Percentiles rank a stretch among this genome's conserved stretches.
phyloP scores from a whole-genome alignment of 1,139 yeast species.

The Yamadazyma triangularis region DNA sequence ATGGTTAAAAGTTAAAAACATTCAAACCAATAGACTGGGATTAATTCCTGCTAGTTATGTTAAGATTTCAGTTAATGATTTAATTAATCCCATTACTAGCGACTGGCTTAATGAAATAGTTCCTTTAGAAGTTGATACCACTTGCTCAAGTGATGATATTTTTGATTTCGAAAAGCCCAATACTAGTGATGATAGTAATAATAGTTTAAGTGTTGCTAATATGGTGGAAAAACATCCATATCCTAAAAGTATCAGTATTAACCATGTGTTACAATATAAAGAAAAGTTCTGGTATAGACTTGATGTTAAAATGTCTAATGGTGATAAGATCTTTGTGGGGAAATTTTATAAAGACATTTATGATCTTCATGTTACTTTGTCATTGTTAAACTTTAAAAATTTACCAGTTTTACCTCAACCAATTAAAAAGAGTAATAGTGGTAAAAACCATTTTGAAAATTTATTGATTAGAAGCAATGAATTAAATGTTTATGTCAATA shows the following conservation, averaged over 20 bases:
- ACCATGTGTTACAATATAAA: constrained; percentile 30
- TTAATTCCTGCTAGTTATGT: constrained; percentile 41
- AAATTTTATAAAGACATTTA: constrained; percentile 44
- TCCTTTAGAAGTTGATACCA: constrained; percentile 1
- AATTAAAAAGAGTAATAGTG: constrained; percentile 14
- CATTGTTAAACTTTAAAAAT: constrained; percentile 11
- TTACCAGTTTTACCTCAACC: constrained; percentile 41
- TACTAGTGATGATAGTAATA: neutral
- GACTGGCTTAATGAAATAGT: constrained; percentile 29
- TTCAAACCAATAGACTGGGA: constrained; percentile 31
- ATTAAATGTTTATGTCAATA: constrained; percentile 30
- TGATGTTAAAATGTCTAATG: constrained; percentile 31
- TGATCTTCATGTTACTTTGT: constrained; percentile 28
- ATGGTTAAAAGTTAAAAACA: constrained; percentile 39
- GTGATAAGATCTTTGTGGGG: constrained; percentile 25
- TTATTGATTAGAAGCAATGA: constrained; percentile 27
- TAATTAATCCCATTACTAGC: constrained; percentile 33
- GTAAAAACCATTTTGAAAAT: constrained; percentile 16
- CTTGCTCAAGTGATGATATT: constrained; percentile 7
- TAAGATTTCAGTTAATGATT: constrained; percentile 40
- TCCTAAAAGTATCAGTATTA: constrained; percentile 28
- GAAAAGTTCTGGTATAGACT: constrained; percentile 42
- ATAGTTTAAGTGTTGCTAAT: no score
- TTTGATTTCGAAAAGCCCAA: constrained; percentile 13
- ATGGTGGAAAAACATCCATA: no score